phyloP scores from a whole-genome alignment of 2,329 filamentous ascomycete species.

The Neophaeococcomyces aloes region DNA sequence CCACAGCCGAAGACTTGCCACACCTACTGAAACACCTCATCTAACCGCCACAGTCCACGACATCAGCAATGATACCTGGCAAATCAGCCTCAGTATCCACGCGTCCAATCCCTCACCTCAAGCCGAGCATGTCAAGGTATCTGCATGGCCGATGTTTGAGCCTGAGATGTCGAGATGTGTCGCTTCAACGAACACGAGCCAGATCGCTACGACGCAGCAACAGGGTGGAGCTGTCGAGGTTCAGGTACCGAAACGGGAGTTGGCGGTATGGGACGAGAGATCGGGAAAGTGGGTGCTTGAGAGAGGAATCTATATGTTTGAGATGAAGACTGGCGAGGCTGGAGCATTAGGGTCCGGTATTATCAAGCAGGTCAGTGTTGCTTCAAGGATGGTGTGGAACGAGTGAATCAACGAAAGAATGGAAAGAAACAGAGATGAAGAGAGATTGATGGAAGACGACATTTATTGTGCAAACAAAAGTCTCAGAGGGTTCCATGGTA shows the following conservation, averaged over 20 bases:
- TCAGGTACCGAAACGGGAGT: constrained; percentile 1
- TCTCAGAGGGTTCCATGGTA: no score
- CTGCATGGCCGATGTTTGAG: constrained; percentile 5
- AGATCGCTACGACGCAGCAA: not conserved
- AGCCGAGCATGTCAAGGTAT: not conserved
- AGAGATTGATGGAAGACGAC: no score
- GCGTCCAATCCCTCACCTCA: not conserved
- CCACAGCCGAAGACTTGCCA: not conserved
- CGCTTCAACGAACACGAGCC: not conserved
- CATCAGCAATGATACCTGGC: not conserved
- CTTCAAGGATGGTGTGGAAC: not conserved
- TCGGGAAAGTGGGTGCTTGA: constrained; percentile 1
- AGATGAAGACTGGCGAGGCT: constrained; percentile 1
- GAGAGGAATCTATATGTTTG: constrained; percentile 6
- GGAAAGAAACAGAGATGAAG: no score
- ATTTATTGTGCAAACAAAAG: no score
- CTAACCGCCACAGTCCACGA: constrained; percentile 1
- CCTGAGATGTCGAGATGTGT: constrained; percentile 1
- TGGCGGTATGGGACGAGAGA: constrained; percentile 1
- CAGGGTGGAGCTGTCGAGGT: not conserved
- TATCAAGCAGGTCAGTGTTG: constrained; percentile 4
- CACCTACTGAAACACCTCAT: not conserved
- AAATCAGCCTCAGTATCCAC: not conserved
- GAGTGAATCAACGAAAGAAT: not conserved
- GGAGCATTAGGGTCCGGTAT: not conserved